Evolutionary conservation across 2,329 filamentous ascomycete genomes (phyloP).

Genomic region (Stachybotrys echinatus): DNA sequence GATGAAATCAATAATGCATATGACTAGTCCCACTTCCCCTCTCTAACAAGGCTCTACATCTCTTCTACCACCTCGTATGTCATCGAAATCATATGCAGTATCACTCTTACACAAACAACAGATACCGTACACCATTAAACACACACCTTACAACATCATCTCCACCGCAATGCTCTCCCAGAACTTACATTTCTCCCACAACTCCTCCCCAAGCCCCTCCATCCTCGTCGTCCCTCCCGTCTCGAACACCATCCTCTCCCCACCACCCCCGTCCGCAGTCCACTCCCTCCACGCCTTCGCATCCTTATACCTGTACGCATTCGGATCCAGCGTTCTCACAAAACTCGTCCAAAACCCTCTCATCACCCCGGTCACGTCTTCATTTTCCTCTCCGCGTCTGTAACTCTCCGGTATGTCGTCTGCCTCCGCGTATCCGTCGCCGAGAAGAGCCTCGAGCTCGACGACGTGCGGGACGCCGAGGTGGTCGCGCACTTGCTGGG

Average conservation of each 20-base stretch:
- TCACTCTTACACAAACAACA: too few species aligned
- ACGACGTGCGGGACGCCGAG: conserved; percentile 62
- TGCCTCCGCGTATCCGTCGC: conserved; percentile 49
- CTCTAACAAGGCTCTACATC: too few species aligned
- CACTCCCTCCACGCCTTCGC: conserved; percentile 37
- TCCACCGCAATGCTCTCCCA: not conserved
- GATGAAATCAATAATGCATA: too few species aligned
- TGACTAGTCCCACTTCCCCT: too few species aligned
- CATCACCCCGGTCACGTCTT: conserved; percentile 51
- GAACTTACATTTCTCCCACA: conserved; percentile 18
- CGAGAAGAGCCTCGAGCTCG: conserved; percentile 64
- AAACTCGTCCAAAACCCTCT: conserved; percentile 74
- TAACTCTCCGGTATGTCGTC: conserved; percentile 52
- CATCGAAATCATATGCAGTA: too few species aligned
- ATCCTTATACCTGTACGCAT: conserved; percentile 29
- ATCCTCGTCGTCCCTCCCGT: conserved; percentile 31
- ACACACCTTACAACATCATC: not conserved
- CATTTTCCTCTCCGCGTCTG: conserved; percentile 44
- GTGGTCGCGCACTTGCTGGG: conserved; percentile 43
- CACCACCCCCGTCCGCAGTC: conserved; percentile 16
- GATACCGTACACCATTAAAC: too few species aligned
- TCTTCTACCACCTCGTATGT: too few species aligned
- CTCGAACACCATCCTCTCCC: conserved; percentile 33
- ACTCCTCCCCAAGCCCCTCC: conserved; percentile 22
- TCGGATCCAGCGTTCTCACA: conserved; percentile 61